A percentile compares a stretch with the other conserved stretches of the same genome.
Evolutionary conservation across 2,329 filamentous ascomycete genomes (phyloP).

Genomic region (Fusarium newnesense): DNA sequence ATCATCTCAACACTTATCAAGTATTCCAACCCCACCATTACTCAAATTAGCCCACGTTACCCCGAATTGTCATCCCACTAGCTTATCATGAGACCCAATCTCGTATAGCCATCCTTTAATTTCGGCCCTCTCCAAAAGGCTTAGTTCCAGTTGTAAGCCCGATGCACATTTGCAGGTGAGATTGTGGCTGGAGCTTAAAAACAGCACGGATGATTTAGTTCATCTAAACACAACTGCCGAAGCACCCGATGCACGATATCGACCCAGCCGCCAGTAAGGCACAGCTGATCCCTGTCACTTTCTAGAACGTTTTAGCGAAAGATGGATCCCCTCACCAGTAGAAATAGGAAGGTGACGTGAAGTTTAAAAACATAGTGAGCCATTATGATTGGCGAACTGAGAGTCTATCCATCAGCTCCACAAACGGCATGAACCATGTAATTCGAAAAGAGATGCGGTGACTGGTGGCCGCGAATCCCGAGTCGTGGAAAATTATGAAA

Average conservation of each 20-base stretch:
- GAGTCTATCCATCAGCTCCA: neutral
- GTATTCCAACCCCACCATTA: neutral
- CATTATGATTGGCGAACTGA: no score
- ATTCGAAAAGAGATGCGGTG: neutral
- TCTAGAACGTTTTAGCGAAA: neutral
- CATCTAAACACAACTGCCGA: neutral
- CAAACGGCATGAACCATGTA: neutral
- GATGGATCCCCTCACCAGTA: neutral
- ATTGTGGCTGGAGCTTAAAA: no score
- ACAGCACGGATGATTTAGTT: neutral
- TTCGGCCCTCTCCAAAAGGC: neutral
- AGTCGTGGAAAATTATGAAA: slow-evolving; percentile 1
- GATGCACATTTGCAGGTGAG: no score
- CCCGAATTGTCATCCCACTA: no score
- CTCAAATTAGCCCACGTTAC: neutral
- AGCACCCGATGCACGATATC: neutral
- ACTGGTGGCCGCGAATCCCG: neutral
- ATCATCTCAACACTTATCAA: neutral
- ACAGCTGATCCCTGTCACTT: neutral
- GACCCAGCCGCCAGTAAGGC: neutral
- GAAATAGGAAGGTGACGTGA: neutral
- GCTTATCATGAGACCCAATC: neutral
- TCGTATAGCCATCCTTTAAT: neutral
- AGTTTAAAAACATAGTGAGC: no score
- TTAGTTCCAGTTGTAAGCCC: neutral